These are phyloP conservation scores for Aspergillus hancockii DNA, from an alignment of 495 filamentous ascomycete genomes.

Conservation along the genomic window DNA sequence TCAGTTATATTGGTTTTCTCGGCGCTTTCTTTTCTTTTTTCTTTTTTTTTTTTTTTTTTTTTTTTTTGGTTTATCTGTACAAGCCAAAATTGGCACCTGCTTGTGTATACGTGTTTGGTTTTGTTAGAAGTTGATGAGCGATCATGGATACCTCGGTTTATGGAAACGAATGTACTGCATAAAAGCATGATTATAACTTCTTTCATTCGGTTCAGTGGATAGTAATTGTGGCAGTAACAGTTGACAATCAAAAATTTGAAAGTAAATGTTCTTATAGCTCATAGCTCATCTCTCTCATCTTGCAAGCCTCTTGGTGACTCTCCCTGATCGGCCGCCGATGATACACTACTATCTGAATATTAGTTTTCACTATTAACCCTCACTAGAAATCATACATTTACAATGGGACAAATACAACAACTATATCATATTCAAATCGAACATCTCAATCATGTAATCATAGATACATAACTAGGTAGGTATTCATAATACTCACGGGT, in stretches of 20 bases:
- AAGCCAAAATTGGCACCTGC: not conserved
- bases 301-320: too few relatives aligned
- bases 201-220: not conserved
- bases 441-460: not conserved
- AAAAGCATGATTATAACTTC: slow-evolving; percentile 9
- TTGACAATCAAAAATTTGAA: not conserved
- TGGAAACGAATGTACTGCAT: slow-evolving; percentile 8
- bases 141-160: slow-evolving; percentile 11
- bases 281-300: not conserved
- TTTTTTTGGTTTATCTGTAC: not conserved
- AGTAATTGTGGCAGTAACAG: not conserved
- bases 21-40: not conserved
- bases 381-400: not conserved
- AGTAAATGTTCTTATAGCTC: not conserved
- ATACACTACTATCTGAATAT: not conserved
- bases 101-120: not conserved
- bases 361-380: not conserved
- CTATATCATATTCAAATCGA: not conserved
- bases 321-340: too few relatives aligned
- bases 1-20: too few relatives aligned
- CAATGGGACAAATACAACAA: not conserved
- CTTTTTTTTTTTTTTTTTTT: not conserved
- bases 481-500: slow-evolving; percentile 22
- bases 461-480: slow-evolving; percentile 7
- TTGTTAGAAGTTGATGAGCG: slow-evolving; percentile 4